Conservation (phyloP, 2,329 filamentous ascomycete species). For the Alternaria dauci region DNA sequence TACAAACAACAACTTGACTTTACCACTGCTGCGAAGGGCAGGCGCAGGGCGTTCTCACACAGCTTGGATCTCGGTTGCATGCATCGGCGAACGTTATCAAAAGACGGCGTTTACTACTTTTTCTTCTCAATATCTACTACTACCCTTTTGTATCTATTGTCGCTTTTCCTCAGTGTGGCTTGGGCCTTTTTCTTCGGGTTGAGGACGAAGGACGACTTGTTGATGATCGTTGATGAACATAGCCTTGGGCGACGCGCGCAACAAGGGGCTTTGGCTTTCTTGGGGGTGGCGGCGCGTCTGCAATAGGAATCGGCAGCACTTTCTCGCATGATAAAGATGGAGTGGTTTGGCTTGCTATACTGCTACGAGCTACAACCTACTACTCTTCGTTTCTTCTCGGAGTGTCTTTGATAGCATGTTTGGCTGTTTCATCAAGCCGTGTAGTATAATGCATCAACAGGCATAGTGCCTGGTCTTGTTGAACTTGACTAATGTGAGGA, state of each 20-base stretch:
- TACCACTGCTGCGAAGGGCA: slow-evolving; percentile 7
- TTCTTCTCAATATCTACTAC: not conserved
- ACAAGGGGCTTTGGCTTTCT: slow-evolving; percentile 2
- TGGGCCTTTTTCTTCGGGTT: not conserved
- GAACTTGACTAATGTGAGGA: not conserved
- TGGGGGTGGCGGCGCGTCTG: not conserved
- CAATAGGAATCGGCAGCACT: not conserved
- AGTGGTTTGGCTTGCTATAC: not conserved
- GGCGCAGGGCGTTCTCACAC: slow-evolving; percentile 21
- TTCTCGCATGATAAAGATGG: not conserved
- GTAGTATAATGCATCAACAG: slow-evolving; percentile 9
- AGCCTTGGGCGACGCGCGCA: not conserved
- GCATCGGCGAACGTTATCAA: slow-evolving; percentile 19
- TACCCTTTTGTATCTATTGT: slow-evolving; percentile 9
- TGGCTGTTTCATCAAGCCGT: slow-evolving; percentile 1
- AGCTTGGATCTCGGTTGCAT: slow-evolving; percentile 18
- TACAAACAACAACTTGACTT: slow-evolving; percentile 15
- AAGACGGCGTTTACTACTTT: slow-evolving; percentile 18
- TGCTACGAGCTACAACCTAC: not conserved
- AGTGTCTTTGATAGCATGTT: slow-evolving; percentile 7
- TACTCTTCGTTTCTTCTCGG: not conserved
- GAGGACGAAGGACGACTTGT: slow-evolving; percentile 1
- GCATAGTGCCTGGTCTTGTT: slow-evolving; percentile 3
- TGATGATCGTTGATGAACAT: slow-evolving; percentile 4
- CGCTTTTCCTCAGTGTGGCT: not conserved